These are phyloP conservation scores for Peronospora tabacina DNA, from an alignment of 352 stramenopile species.

Conservation along the genomic window DNA sequence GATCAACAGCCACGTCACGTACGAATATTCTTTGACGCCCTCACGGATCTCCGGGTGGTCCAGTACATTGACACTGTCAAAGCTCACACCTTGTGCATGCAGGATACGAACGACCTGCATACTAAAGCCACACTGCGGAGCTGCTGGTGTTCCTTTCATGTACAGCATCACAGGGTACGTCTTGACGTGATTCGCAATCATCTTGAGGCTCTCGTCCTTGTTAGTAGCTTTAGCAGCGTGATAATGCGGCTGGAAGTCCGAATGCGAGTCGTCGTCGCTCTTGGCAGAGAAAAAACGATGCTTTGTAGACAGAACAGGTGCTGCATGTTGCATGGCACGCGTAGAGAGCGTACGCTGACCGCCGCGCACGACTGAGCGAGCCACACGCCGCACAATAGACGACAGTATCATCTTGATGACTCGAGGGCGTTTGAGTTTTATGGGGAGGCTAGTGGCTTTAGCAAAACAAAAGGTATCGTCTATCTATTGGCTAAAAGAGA, in stretches of 20 bases:
- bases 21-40: conserved; percentile 98
- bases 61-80: conserved; percentile 97
- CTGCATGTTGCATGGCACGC: neutral
- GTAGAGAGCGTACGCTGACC: conserved; percentile 15
- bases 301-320: conserved; percentile 4
- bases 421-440: neutral
- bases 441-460: too few species aligned
- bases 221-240: conserved; percentile 79
- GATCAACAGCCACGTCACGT: conserved; percentile 25
- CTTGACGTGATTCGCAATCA: conserved; percentile 88
- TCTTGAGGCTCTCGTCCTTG: conserved; percentile 85
- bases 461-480: neutral
- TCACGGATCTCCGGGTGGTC: conserved; percentile 97
- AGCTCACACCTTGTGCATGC: conserved; percentile 88
- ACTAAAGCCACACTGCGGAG: conserved; percentile 97
- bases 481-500: neutral
- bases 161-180: conserved; percentile 96
- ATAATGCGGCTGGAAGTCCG: conserved; percentile 85
- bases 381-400: conserved; percentile 30
- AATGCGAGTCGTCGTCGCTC: conserved; percentile 60
- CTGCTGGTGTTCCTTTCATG: conserved; percentile 98
- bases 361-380: conserved; percentile 24
- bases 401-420: conserved; percentile 25
- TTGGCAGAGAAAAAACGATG: conserved; percentile 38
- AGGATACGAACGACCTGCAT: conserved; percentile 95